A percentile compares a stretch with the other conserved stretches of the same genome.
phyloP scores from a whole-genome alignment of 441 rosid genomes.

The Syzygium syzygioides region DNA sequence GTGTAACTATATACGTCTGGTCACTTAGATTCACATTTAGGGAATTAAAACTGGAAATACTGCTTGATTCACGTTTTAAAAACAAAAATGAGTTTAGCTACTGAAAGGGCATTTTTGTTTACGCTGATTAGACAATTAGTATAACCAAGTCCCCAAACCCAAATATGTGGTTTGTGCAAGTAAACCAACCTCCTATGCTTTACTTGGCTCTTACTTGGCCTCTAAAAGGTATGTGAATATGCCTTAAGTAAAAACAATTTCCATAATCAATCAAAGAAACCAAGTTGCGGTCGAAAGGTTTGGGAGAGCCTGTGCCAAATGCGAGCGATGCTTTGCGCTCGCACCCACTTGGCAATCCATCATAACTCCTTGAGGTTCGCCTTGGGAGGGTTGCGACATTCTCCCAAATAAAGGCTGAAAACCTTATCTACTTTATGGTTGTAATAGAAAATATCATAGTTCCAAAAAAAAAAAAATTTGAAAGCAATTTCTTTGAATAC shows the following conservation, averaged over 20 bases:
- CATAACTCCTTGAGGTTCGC: neutral
- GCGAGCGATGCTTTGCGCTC: neutral
- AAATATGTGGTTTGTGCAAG: neutral
- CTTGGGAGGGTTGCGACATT: neutral
- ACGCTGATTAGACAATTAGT: neutral
- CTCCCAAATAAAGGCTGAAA: neutral
- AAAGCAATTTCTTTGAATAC: too few relatives aligned
- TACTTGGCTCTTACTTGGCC: neutral
- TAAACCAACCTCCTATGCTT: neutral
- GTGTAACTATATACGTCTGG: too few relatives aligned
- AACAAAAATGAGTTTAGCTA: neutral
- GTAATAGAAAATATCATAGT: neutral
- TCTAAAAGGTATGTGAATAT: neutral
- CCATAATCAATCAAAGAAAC: neutral
- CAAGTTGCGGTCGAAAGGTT: neutral
- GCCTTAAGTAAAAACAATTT: too few relatives aligned
- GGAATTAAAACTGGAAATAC: neutral
- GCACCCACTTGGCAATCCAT: neutral
- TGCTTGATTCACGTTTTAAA: neutral
- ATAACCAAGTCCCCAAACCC: neutral
- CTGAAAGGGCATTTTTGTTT: neutral
- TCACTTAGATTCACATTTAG: neutral
- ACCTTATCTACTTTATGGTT: neutral
- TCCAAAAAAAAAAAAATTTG: too few relatives aligned
- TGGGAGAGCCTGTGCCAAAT: neutral